Evolutionary conservation across 345 rosid species (phyloP).

Genomic region (Acer negundo): DNA sequence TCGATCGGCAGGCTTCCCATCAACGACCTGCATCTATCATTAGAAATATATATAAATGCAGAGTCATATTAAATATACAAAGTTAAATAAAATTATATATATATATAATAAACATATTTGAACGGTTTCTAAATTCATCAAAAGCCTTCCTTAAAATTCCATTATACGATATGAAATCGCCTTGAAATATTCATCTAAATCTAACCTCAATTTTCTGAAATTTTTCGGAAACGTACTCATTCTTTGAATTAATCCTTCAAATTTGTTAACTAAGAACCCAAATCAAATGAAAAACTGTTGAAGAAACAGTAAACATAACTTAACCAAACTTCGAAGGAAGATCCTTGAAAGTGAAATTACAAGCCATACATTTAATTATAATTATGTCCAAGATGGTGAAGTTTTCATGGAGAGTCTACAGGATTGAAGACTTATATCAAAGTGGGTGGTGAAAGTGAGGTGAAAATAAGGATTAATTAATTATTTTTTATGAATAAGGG

Average conservation of each 20-base stretch:
- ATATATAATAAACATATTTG: too few species aligned
- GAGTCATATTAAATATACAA: neutral
- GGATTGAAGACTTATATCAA: conserved; percentile 30
- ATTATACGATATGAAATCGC: too few species aligned
- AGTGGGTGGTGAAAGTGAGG: conserved; percentile 49
- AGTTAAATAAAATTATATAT: too few species aligned
- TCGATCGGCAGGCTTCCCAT: neutral
- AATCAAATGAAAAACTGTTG: neutral
- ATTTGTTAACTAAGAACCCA: neutral
- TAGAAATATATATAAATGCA: neutral
- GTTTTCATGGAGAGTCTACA: conserved; percentile 4
- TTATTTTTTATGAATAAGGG: too few species aligned
- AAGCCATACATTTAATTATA: neutral
- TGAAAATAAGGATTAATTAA: neutral
- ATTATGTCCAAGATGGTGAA: neutral
- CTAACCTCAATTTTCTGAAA: too few species aligned
- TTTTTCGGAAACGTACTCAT: too few species aligned
- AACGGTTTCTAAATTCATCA: too few species aligned
- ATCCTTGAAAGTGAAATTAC: neutral
- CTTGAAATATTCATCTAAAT: too few species aligned
- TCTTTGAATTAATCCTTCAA: too few species aligned
- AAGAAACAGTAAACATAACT: neutral
- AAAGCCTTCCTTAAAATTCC: too few species aligned
- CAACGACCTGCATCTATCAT: conserved; percentile 11
- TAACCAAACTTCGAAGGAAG: neutral